Evolutionary conservation across 2,329 filamentous ascomycete species (phyloP).

Genomic region (Beauveria medogensis): DNA sequence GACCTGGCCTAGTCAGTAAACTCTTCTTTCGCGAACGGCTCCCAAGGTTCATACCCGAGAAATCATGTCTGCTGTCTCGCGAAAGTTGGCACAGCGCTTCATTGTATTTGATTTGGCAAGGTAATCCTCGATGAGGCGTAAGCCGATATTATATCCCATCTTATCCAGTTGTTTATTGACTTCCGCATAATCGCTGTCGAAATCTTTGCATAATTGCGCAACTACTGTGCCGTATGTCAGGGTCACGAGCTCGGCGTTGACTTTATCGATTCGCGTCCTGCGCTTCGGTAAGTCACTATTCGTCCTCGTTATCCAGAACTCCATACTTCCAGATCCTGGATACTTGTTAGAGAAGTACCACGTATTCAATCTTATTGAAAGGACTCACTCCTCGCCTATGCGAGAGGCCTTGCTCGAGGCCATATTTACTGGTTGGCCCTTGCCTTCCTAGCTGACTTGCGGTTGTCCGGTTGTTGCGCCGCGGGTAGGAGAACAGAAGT

Average conservation of each 20-base stretch:
- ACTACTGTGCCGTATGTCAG: constrained; percentile 98
- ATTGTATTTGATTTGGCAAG: constrained; percentile 88
- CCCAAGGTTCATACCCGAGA: constrained; percentile 54
- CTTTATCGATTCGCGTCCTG: constrained; percentile 92
- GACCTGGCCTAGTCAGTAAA: constrained; percentile 47
- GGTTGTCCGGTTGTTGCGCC: neutral
- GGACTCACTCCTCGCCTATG: constrained; percentile 52
- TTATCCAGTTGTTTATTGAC: constrained; percentile 97
- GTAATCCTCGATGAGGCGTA: constrained; percentile 94
- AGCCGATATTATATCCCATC: constrained; percentile 98
- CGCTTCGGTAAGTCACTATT: constrained; percentile 20
- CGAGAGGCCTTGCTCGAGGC: constrained; percentile 53
- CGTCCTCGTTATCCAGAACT: constrained; percentile 1
- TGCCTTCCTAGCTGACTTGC: neutral
- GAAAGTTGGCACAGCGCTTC: constrained; percentile 84
- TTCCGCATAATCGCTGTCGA: constrained; percentile 85
- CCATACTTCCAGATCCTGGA: constrained; percentile 81
- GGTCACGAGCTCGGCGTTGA: constrained; percentile 94
- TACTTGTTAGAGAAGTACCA: constrained; percentile 22
- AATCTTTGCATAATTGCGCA: constrained; percentile 92
- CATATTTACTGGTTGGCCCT: constrained; percentile 31
- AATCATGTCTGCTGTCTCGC: constrained; percentile 95
- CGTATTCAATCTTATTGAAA: constrained; percentile 14
- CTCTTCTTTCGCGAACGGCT: neutral
- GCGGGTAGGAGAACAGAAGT: neutral